Conservation (phyloP, 2,329 filamentous ascomycete species). For the Ophiobolus disseminans region DNA sequence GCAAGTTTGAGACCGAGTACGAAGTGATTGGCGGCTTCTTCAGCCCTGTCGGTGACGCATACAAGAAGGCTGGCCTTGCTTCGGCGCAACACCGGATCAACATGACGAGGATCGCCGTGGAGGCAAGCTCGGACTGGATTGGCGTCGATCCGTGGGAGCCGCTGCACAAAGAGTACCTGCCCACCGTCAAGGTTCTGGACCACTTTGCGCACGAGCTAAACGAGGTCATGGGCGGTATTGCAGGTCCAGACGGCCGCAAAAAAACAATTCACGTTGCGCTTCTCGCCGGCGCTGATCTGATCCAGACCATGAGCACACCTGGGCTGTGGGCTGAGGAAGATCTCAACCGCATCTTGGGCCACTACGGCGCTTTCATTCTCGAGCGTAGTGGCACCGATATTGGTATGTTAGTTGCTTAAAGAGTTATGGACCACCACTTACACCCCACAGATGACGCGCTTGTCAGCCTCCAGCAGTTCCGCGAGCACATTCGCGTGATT, state of each 20-base stretch:
- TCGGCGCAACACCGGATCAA: conserved; percentile 75
- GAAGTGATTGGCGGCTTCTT: conserved; percentile 88
- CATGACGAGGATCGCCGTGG: conserved; percentile 86
- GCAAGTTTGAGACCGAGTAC: conserved; percentile 72
- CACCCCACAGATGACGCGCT: conserved; percentile 73
- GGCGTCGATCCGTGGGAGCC: conserved; percentile 68
- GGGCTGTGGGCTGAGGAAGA: conserved; percentile 82
- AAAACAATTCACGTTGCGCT: conserved; percentile 78
- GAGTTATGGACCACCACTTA: conserved; percentile 14
- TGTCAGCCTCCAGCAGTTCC: conserved; percentile 79
- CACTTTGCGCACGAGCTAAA: conserved; percentile 94
- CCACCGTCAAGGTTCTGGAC: conserved; percentile 86
- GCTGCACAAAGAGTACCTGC: conserved; percentile 82
- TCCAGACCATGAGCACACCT: conserved; percentile 60
- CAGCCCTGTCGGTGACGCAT: conserved; percentile 76
- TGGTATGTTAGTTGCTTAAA: conserved; percentile 25
- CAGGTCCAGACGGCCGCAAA: conserved; percentile 69
- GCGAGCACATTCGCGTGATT: conserved; percentile 86
- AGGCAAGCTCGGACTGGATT: conserved; percentile 63
- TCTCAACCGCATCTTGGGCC: conserved; percentile 84
- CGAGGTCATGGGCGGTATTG: conserved; percentile 74
- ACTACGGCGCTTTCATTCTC: conserved; percentile 85
- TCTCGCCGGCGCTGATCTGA: conserved; percentile 71
- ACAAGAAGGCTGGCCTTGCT: conserved; percentile 82
- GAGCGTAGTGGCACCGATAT: conserved; percentile 88